phyloP scores from a whole-genome alignment of 2,329 filamentous ascomycete species.

The Claviceps maximensis region DNA sequence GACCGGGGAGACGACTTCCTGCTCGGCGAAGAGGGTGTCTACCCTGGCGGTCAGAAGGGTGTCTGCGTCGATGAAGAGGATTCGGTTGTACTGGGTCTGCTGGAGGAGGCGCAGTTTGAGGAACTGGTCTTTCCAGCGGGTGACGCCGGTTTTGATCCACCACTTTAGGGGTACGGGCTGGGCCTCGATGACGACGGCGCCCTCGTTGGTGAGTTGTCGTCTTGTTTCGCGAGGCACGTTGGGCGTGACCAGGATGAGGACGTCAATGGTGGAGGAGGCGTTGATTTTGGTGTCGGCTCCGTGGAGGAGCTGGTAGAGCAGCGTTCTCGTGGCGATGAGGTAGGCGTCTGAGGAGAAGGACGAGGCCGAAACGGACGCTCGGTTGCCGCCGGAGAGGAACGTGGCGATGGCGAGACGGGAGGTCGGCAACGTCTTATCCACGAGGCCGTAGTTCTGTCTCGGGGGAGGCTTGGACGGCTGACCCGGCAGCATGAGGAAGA shows the following conservation, averaged over 20 bases:
- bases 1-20: background rate
- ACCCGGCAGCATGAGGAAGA: background rate
- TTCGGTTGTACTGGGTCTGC: constrained; percentile 25
- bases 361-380: background rate
- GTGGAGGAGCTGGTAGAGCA: constrained; percentile 28
- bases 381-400: background rate
- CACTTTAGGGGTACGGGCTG: constrained; percentile 13
- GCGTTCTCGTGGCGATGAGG: constrained; percentile 23
- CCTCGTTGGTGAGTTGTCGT: background rate
- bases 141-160: constrained; percentile 23
- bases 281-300: constrained; percentile 21
- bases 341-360: constrained; percentile 13
- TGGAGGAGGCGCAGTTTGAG: constrained; percentile 29
- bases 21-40: constrained; percentile 12
- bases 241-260: background rate
- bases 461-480: background rate
- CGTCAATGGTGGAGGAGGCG: background rate
- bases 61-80: constrained; percentile 32
- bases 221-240: background rate
- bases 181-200: constrained; percentile 5
- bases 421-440: background rate
- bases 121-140: constrained; percentile 28
- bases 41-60: constrained; percentile 22
- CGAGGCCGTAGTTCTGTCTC: background rate
- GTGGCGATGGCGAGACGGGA: constrained; percentile 2